Evolutionary conservation across 352 stramenopile species (phyloP), one percentile per base, ranked within the genome.

Genomic region (Phytophthora constricta): DNA sequence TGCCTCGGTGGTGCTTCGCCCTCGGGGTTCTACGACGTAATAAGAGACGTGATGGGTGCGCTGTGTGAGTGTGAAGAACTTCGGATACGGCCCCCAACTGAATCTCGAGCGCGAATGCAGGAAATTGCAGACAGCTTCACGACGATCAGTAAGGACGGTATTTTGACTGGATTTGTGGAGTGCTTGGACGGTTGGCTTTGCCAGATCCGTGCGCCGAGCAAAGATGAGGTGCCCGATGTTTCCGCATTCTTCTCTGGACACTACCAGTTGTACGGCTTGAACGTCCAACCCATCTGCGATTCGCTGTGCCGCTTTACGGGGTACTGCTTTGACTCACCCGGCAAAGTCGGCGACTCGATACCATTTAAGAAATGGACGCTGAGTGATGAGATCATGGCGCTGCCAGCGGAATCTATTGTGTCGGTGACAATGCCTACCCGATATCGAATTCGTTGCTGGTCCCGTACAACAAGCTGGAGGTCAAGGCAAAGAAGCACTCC

Each of bases 101-200:
- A n/a, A n/a, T n/a, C n/a, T n/a, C n/a, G n/a, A n/a, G n/a, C n/a
- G n/a, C n/a, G n/a, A n/a, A n/a, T n/a, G n/a, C n/a, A n/a, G n/a
- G n/a, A n/a, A n/a, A n/a, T n/a, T n/a, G n/a, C n/a, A n/a, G n/a
- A n/a, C n/a, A n/a, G n/a, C n/a, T n/a, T n/a, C n/a, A n/a, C n/a
- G n/a, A n/a, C n/a, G n/a, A n/a, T n/a, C n/a, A n/a, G n/a, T n/a
- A n/a, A n/a, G n/a, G n/a, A n/a, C n/a, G n/a, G n/a, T n/a, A n/a
- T n/a, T n/a, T n/a, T n/a, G n/a, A n/a, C n/a, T n/a, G n/a, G n/a
- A n/a, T n/a, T n/a, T n/a, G n/a, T n/a, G n/a, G n/a, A n/a, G n/a
- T 53, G 28, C 45, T 13, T 59, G 2, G 58, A 68, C 33, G 62
- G 37, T 14, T 65, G 48, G 37, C 14, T 53, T 3, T 58, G 58